A percentile compares a stretch with the other conserved stretches of the same genome.
phyloP scores from a whole-genome alignment of 805 yeast species.

The Saccharomycopsis capsularis region DNA sequence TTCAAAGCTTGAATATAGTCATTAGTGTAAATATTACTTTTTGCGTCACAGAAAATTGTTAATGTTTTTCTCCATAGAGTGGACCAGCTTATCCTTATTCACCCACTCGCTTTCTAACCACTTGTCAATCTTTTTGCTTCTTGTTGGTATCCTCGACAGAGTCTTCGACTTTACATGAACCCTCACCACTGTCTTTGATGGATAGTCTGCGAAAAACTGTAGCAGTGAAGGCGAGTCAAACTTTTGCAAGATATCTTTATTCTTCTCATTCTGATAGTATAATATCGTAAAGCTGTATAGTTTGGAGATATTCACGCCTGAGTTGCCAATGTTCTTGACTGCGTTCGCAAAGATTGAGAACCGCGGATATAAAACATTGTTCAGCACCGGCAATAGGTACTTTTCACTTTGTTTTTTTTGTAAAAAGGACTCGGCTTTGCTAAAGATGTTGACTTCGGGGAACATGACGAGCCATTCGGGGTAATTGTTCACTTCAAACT shows the following conservation, averaged over 20 bases:
- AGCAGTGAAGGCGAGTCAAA: slow-evolving; percentile 29
- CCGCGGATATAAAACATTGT: slow-evolving; percentile 70
- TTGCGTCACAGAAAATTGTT: too few species aligned
- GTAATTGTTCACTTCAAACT: slow-evolving; percentile 29
- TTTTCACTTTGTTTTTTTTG: slow-evolving; percentile 52
- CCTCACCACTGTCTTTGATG: slow-evolving; percentile 31
- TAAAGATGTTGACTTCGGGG: slow-evolving; percentile 78
- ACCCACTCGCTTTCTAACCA: slow-evolving; percentile 76
- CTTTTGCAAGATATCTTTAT: slow-evolving; percentile 9
- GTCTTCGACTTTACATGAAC: slow-evolving; percentile 44
- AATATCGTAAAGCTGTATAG: slow-evolving; percentile 52
- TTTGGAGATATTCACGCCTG: slow-evolving; percentile 20
- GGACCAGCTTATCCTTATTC: slow-evolving; percentile 52
- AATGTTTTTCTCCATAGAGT: slow-evolving; percentile 30
- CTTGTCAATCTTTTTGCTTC: slow-evolving; percentile 51
- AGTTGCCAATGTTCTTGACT: slow-evolving; percentile 34
- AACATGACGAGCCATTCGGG: slow-evolving; percentile 64
- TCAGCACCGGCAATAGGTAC: slow-evolving; percentile 53
- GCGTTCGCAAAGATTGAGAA: slow-evolving; percentile 51
- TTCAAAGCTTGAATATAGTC: too few species aligned
- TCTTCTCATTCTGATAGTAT: slow-evolving; percentile 29
- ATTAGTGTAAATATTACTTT: too few species aligned
- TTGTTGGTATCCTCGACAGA: slow-evolving; percentile 43
- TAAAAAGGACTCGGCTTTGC: slow-evolving; percentile 36
- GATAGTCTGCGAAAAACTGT: slow-evolving; percentile 29